These are phyloP conservation scores for Alisma plantagoaquatica DNA, from an alignment of 106 monocot genomes.

Conservation along the genomic window DNA sequence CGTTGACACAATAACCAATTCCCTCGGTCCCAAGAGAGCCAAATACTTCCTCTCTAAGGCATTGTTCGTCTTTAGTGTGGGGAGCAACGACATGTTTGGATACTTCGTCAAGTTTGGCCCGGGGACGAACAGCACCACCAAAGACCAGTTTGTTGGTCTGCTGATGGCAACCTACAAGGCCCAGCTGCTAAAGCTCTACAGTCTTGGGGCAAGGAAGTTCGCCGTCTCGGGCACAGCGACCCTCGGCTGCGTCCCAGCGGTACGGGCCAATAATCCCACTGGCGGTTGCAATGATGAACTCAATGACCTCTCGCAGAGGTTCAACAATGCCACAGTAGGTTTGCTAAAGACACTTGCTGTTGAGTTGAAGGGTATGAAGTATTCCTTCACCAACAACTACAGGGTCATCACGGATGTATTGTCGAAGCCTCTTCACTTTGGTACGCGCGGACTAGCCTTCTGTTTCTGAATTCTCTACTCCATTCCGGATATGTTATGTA, in stretches of 20 bases:
- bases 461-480: not conserved
- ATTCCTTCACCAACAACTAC: slow-evolving; percentile 5
- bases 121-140: not conserved
- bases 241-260: slow-evolving; percentile 5
- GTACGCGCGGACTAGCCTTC: not conserved
- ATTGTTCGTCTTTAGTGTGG: slow-evolving; percentile 26
- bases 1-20: not conserved
- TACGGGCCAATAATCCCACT: not conserved
- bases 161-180: not conserved
- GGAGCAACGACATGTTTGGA: slow-evolving; percentile 24
- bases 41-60: slow-evolving; percentile 12
- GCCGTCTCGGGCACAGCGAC: not conserved
- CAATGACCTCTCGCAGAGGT: not conserved
- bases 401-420: slow-evolving; percentile 1
- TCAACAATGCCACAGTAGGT: slow-evolving; percentile 2
- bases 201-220: slow-evolving; percentile 12
- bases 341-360: not conserved
- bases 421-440: not conserved
- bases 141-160: not conserved
- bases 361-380: not conserved
- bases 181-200: too few species aligned
- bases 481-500: not conserved
- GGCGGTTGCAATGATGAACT: slow-evolving; percentile 2
- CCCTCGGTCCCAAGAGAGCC: slow-evolving; percentile 1
- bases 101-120: not conserved